These are phyloP conservation scores for Cladosporium cucumerinum DNA, from an alignment of 2,329 filamentous ascomycete species.

Conservation along the genomic window DNA sequence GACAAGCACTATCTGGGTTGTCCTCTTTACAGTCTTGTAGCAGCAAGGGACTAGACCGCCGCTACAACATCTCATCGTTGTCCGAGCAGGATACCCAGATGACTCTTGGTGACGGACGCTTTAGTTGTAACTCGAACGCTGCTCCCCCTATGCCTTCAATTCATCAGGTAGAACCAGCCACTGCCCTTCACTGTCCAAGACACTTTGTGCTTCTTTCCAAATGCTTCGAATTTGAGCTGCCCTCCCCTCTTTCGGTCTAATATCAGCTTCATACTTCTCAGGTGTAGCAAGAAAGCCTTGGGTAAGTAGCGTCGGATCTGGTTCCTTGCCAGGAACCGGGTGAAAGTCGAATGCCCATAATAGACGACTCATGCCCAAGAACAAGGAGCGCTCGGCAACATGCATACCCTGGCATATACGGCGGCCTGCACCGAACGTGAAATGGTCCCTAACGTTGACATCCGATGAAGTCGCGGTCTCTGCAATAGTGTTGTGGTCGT, in stretches of 20 bases:
- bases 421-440: conserved; percentile 55
- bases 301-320: background rate
- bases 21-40: background rate
- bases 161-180: background rate
- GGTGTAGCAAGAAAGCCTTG: conserved; percentile 8
- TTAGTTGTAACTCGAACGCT: background rate
- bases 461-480: conserved; percentile 37
- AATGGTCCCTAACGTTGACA: conserved; percentile 49
- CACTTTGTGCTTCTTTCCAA: background rate
- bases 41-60: background rate
- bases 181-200: background rate
- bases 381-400: conserved; percentile 50
- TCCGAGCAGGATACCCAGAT: background rate
- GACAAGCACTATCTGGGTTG: background rate
- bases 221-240: background rate
- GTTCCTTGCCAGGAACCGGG: background rate
- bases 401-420: conserved; percentile 59
- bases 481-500: conserved; percentile 26
- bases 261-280: conserved; percentile 1
- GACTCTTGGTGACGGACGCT: background rate
- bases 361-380: conserved; percentile 47
- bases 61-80: background rate
- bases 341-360: conserved; percentile 43
- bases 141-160: background rate
- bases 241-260: conserved; percentile 5